Evolutionary conservation across 176 grass and related monocot genomes (phyloP).

Genomic region (Oryza officinalis): DNA sequence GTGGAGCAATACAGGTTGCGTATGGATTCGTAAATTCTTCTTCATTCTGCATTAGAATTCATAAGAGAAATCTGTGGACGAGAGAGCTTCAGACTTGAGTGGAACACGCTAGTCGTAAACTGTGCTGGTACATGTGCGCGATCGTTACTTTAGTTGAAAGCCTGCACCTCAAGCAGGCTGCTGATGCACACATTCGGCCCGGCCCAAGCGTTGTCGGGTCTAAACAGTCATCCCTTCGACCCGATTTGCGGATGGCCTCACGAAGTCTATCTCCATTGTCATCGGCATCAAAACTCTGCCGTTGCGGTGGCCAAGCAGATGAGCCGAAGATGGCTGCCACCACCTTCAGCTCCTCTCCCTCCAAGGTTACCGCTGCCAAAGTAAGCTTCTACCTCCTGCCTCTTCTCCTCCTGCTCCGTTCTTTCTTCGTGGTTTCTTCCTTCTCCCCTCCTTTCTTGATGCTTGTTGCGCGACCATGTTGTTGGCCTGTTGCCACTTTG

Average conservation of each 20-base stretch:
- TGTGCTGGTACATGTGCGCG: no score
- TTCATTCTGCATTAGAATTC: no score
- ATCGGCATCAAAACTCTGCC: constrained; percentile 40
- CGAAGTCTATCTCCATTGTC: constrained; percentile 40
- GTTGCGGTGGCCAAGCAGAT: constrained; percentile 26
- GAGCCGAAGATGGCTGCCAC: constrained; percentile 57
- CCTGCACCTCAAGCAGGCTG: not conserved
- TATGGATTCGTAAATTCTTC: no score
- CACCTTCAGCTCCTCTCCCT: constrained; percentile 39
- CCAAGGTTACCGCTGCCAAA: constrained; percentile 40
- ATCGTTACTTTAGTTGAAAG: not conserved
- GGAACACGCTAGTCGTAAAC: no score
- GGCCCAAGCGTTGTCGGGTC: not conserved
- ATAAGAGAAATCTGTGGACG: not conserved
- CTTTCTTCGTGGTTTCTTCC: not conserved
- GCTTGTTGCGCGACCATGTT: not conserved
- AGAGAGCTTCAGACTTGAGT: not conserved
- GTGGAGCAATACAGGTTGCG: not conserved
- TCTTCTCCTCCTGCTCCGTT: not conserved
- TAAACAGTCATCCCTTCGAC: not conserved
- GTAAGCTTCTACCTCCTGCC: constrained; percentile 29
- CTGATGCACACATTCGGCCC: not conserved
- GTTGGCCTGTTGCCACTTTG: not conserved
- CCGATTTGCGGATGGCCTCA: constrained; percentile 38
- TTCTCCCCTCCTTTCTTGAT: not conserved